Evolutionary conservation across 2,329 filamentous ascomycete species (phyloP), one percentile per base, ranked within the genome.

Genomic region (Microdochium bolleyi): DNA sequence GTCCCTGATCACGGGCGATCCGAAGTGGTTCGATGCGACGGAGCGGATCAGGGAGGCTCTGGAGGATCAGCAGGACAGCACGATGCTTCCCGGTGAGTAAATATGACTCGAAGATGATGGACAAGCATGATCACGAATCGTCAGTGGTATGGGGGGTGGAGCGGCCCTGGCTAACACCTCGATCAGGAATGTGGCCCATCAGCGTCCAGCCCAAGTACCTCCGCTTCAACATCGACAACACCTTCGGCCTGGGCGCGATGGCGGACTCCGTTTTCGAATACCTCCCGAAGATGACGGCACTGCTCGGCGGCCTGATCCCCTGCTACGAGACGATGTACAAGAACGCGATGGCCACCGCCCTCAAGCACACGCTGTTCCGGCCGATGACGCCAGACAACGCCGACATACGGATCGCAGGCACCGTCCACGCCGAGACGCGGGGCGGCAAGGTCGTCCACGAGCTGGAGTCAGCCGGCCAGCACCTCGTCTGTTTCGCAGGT

Each of bases 151-250:
- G 5, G 8, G 11, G 7, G 37, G 37, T 10, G n/a, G 37, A n/a
- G 7, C 7, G 16, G 37, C 37, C 7, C 16, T n/a, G 74, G 13
- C 89, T 86, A 0, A 73, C 69, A n/a, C 67, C 89, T 2, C 85
- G 86, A 0, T 24, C 22, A 51, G 87, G 88, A 0, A 74, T 91
- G 67, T 92, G 87, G 86, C 87, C 88, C 1, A 75, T 83, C 50
- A 73, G 70, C 53, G 68, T 90, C 10, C 83, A 85, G 61, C 81
- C 62, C 77, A 74, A 55, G 73, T 75, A 49, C 75, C 77, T 65
- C 66, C 74, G 66, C 63, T 72, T 72, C 51, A 53, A 61, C 19
- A 19, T 37, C 19, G 68, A 64, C 24, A 59, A 54, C 53, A 55
- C 63, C 54, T 72, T 70, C 53, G 63, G 63, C 2, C 61, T 71